phyloP scores from a whole-genome alignment of 2,329 filamentous ascomycete genomes.

The Lecanicillium sp. region DNA sequence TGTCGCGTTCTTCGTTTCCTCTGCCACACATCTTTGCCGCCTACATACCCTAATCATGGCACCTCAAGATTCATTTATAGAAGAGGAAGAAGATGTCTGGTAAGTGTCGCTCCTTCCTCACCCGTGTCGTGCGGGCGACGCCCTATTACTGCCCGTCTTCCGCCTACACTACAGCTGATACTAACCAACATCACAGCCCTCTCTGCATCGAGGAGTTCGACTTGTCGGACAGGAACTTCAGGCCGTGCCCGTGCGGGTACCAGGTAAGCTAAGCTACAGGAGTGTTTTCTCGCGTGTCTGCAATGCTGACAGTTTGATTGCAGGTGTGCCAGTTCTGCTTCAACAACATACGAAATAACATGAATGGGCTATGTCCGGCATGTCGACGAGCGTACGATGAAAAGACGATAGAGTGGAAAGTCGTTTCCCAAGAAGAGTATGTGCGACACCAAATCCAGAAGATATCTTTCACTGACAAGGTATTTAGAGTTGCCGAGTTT shows the following conservation, averaged over 20 bases:
- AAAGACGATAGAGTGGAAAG: constrained; percentile 93
- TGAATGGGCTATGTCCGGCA: constrained; percentile 96
- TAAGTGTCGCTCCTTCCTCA: constrained; percentile 28
- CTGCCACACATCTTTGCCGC: constrained; percentile 13
- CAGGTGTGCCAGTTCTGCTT: constrained; percentile 99
- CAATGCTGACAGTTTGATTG: constrained; percentile 11
- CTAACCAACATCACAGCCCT: constrained; percentile 51
- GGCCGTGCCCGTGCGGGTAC: constrained; percentile 94
- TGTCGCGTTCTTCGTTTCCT: constrained; percentile 12
- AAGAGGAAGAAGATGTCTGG: constrained; percentile 64
- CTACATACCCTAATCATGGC: constrained; percentile 41
- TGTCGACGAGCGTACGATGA: constrained; percentile 94
- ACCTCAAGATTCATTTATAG: constrained; percentile 62
- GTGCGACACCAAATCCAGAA: no score
- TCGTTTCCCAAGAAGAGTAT: constrained; percentile 90
- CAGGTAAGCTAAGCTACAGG: constrained; percentile 54
- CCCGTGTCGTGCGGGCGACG: not conserved
- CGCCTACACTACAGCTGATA: constrained; percentile 9
- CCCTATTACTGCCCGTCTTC: constrained; percentile 8
- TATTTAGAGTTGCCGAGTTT: constrained; percentile 59
- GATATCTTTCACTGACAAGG: not conserved
- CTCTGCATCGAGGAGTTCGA: constrained; percentile 99
- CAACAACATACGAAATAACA: constrained; percentile 97
- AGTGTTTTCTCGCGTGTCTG: not conserved
- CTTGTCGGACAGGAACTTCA: constrained; percentile 92